Conservation (phyloP, 495 filamentous ascomycete species). For the Trypethelium eluteriae region DNA sequence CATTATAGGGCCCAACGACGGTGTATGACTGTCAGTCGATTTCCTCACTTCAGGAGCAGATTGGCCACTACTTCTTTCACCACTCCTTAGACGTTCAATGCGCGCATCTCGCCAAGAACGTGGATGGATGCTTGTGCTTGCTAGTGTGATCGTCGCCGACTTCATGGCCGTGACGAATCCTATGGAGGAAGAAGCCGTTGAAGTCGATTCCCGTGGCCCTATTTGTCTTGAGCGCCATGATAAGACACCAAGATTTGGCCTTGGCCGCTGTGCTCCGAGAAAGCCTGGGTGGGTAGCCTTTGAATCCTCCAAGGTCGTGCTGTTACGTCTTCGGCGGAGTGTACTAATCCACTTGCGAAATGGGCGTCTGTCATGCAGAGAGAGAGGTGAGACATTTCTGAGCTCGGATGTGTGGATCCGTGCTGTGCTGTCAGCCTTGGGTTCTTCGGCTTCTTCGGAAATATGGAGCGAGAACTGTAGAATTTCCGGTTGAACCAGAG, state of each 20-base stretch:
- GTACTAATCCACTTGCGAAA: slow-evolving; percentile 52
- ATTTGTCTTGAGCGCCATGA: slow-evolving; percentile 26
- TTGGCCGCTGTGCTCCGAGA: slow-evolving; percentile 43
- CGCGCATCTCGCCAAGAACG: slow-evolving; percentile 50
- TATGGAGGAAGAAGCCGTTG: slow-evolving; percentile 64
- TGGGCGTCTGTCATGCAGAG: slow-evolving; percentile 19
- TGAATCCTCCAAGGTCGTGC: slow-evolving; percentile 16
- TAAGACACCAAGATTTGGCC: slow-evolving; percentile 30
- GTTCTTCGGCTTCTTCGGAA: not conserved
- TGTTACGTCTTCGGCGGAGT: slow-evolving; percentile 38
- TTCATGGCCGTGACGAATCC: slow-evolving; percentile 67
- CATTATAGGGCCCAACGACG: slow-evolving; percentile 44
- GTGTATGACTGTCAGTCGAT: slow-evolving; percentile 60
- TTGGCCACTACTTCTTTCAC: slow-evolving; percentile 54
- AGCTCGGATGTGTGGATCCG: not conserved
- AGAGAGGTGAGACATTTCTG: not conserved
- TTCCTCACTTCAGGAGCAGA: slow-evolving; percentile 51
- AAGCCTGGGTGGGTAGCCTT: slow-evolving; percentile 21
- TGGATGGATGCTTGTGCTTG: slow-evolving; percentile 57
- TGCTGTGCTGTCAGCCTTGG: not conserved
- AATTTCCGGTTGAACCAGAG: slow-evolving; percentile 8
- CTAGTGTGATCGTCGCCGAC: slow-evolving; percentile 65
- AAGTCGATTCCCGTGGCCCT: slow-evolving; percentile 42
- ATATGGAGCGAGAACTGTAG: slow-evolving; percentile 4
- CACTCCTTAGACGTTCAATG: slow-evolving; percentile 49